phyloP scores from a whole-genome alignment of 2,329 filamentous ascomycete species.

The Fusarium agapanthi region DNA sequence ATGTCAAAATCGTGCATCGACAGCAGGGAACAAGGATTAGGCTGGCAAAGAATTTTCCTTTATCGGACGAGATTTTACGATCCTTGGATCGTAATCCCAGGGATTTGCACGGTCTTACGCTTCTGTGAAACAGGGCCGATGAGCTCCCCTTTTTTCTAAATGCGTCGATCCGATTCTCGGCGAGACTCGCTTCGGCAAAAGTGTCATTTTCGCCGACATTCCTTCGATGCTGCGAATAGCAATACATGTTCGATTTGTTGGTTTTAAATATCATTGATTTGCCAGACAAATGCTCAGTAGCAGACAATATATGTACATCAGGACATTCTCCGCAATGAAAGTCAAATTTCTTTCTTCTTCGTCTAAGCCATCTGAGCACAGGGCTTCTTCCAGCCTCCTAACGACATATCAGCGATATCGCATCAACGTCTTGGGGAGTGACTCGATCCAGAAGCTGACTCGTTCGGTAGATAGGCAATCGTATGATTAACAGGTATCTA shows the following conservation, averaged over 20 bases:
- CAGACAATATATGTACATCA: rapidly evolving
- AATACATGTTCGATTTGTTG: not conserved
- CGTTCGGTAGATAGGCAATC: not conserved
- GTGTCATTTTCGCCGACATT: not conserved
- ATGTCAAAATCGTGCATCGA: not conserved
- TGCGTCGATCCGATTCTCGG: constrained; percentile 8
- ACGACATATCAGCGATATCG: not conserved
- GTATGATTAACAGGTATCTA: not conserved
- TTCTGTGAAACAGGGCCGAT: constrained; percentile 29
- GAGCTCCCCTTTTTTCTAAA: constrained; percentile 16
- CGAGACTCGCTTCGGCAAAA: constrained; percentile 5
- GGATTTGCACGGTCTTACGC: constrained; percentile 10
- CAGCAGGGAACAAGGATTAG: not conserved
- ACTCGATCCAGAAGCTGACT: not conserved
- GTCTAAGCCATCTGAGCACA: rapidly evolving
- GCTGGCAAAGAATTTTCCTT: not conserved
- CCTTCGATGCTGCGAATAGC: not conserved
- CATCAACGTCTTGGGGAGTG: not conserved
- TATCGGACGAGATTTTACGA: constrained; percentile 6
- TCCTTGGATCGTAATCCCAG: constrained; percentile 11
- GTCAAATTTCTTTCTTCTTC: too few species aligned
- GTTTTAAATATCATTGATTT: too few species aligned
- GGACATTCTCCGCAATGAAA: rapidly evolving
- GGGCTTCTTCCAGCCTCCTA: not conserved
- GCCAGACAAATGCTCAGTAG: too few species aligned